A percentile compares a stretch with the other conserved stretches of the same genome.
These are phyloP conservation scores for Alisma plantagoaquatica DNA, from an alignment of 106 monocot genomes.

Conservation along the genomic window DNA sequence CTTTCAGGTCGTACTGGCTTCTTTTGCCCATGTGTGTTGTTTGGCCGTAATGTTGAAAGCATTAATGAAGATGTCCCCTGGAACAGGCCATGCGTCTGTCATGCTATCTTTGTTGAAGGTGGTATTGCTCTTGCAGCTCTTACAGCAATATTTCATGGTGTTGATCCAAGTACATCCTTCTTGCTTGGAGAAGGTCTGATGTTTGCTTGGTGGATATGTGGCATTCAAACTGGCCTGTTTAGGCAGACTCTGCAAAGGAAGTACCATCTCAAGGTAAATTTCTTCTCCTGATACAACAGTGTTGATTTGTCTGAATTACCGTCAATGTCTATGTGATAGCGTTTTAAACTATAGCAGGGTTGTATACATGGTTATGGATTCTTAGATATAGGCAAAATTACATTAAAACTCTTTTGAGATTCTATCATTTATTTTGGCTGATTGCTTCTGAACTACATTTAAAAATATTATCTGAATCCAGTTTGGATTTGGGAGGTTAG, in stretches of 20 bases:
- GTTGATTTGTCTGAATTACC: too few relatives aligned
- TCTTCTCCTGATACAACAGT: too few relatives aligned
- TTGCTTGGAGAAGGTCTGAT: conserved; percentile 76
- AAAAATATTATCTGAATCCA: too few relatives aligned
- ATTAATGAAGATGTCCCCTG: conserved; percentile 74
- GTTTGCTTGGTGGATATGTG: conserved; percentile 96
- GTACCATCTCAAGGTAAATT: conserved; percentile 81
- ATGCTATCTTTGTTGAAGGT: conserved; percentile 89
- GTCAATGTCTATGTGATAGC: background rate
- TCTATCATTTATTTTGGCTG: too few relatives aligned
- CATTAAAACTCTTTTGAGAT: background rate
- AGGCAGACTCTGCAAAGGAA: conserved; percentile 86
- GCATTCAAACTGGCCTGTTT: conserved; percentile 71
- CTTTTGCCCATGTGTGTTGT: conserved; percentile 90
- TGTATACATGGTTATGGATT: background rate
- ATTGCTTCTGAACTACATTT: too few relatives aligned
- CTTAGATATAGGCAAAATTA: background rate
- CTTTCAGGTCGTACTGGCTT: conserved; percentile 90
- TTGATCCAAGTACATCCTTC: conserved; percentile 76
- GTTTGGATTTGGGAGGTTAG: too few relatives aligned
- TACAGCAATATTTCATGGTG: conserved; percentile 70
- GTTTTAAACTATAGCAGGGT: background rate
- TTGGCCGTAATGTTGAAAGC: conserved; percentile 81
- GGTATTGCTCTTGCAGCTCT: conserved; percentile 76
- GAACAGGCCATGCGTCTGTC: conserved; percentile 70